Evolutionary conservation across 805 yeast genomes (phyloP), one percentile per base, ranked within the genome.

Genomic region (Myxozyma monticola): DNA sequence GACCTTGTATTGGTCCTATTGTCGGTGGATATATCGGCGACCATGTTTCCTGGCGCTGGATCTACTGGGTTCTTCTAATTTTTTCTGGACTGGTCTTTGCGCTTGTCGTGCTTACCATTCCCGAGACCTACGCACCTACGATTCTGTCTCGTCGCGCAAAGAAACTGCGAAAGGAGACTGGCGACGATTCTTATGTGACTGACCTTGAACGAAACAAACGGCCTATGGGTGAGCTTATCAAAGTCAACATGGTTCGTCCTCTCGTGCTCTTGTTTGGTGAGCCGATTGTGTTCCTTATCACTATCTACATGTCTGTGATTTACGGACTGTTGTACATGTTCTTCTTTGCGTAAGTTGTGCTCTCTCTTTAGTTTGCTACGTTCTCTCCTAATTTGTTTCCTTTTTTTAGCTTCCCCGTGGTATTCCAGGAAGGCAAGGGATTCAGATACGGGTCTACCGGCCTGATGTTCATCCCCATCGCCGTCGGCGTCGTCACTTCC

Each of bases 151-250:
- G 71, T 40, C 78, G 83, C 52, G 85, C 85, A 0, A 68, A 70
- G 48, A 65, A 72, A 38, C 61, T 79, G 40, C 71, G 85, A 54
- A 68, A 73, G 50, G 72, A 76, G 49, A 78, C 83, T 1, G 80
- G 79, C 4, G 80, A 79, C 60, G 58, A 57, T 15, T 65, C 70
- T 48, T 74, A 73, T 69, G 57, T 52, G 20, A 73, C 77, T 4
- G 75, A 73, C 33, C 89, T 85, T 66, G 96, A 90, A 68, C 85
- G 91, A 12, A 79, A 76, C 56, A 89, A 91, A 34, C 70, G 84
- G 64, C 69, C 85, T 2, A 65, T 87, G 42, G 74, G 71, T 37
- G 91, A 88, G 63, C 69, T 87, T 68, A 62, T 87, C 54, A 75
- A 79, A 60, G 78, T 83, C 24, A 83, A 88, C 67, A 72, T 89